Evolutionary conservation across 208 protist genomes (phyloP), one percentile per base, ranked within the genome.

Genomic region (Trypanosoma lewisi): DNA sequence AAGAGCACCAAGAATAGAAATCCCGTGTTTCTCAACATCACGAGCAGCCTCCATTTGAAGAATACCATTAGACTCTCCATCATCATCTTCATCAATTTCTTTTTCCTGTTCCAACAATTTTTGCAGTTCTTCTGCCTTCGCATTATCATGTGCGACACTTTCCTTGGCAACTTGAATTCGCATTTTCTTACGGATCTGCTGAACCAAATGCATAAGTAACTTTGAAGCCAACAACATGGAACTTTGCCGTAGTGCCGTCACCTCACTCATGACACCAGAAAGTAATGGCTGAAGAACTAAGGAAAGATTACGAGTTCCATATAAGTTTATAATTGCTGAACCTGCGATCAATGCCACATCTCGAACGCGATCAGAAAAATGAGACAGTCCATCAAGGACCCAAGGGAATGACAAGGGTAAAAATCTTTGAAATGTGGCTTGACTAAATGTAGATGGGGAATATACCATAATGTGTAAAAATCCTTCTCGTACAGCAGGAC

Each of bases 391-490:
- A 47, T 95, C 79, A 14, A 97, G 75, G 36, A 97, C 91, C 83
- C 82, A 94, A 62, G 87, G 87, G 49, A 97, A 88, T 31, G 79
- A 77, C 14, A 93, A 23, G 3, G 86, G 80, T n/a, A 96, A 73
- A 53, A 97, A 82, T 37, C 72, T 58, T 70, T 89, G 87, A 66
- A 95, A 91, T 56, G 74, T 80, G 49, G 76, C 68, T 17, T 73
- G 51, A 50, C 55, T 63, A 41, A 97, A 74, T 11, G 87, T 91
- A 51, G 85, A 85, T 27, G 93, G 91, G 44, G 94, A 71, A 80
- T 97, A 97, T 36, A 96, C 80, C 77, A 97, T 93, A 44, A 97
- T 82, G 68, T 96, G 91, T 25, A 98, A 70, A 71, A 94, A 97
- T 21, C 89, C 93, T 61, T 98, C 89, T n/a, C 88, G 69, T 59